These are phyloP conservation scores for Bonia amplexicaulis DNA, from an alignment of 176 grass and related monocot genomes.

Conservation along the genomic window DNA sequence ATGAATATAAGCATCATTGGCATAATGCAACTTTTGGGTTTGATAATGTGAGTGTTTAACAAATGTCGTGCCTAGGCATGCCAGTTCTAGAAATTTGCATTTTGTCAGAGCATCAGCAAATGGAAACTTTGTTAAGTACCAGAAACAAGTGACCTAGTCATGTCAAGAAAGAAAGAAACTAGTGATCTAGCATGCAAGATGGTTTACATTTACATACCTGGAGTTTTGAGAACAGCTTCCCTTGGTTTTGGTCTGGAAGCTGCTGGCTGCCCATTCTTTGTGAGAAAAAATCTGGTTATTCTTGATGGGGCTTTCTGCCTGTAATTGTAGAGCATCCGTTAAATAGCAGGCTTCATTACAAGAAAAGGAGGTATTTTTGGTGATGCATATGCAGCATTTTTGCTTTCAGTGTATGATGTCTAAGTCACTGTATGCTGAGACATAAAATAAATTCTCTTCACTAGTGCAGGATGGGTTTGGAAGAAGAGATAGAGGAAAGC, in stretches of 20 bases:
- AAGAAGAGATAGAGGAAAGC: background rate
- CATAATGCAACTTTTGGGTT: background rate
- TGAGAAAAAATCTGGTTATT: slow-evolving; percentile 50
- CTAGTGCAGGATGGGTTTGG: background rate
- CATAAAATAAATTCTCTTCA: background rate
- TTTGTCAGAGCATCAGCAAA: background rate
- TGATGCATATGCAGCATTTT: background rate
- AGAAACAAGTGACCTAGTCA: background rate
- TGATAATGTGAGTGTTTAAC: background rate
- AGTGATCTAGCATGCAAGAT: background rate
- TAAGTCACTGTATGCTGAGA: background rate
- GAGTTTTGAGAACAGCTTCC: slow-evolving; percentile 53
- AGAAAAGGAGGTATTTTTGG: background rate
- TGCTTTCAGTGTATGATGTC: background rate
- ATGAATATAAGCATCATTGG: slow-evolving; percentile 11
- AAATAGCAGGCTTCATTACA: background rate
- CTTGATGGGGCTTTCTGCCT: slow-evolving; percentile 60
- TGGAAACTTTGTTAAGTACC: background rate
- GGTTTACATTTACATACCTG: slow-evolving; percentile 29
- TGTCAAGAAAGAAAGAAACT: background rate
- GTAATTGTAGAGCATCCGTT: slow-evolving; percentile 23
- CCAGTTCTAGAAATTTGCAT: background rate
- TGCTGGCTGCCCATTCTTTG: slow-evolving; percentile 53
- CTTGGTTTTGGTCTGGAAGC: slow-evolving; percentile 47
- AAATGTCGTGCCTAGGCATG: background rate